phyloP scores from a whole-genome alignment of 2,329 filamentous ascomycete species.

The Chaetomium globosum region DNA sequence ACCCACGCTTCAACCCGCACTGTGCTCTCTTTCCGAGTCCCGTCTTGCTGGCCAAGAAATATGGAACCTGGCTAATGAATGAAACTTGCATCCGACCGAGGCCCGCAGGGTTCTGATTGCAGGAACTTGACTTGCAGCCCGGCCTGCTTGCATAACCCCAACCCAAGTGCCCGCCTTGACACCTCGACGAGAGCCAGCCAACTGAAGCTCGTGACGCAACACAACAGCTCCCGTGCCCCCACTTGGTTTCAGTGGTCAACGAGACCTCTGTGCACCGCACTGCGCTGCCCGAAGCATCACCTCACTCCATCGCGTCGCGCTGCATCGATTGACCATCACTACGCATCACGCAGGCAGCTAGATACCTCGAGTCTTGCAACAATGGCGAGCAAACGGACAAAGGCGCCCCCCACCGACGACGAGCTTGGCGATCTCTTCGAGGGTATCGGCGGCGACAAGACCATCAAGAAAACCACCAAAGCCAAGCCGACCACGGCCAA shows the following conservation, averaged over 20 bases:
- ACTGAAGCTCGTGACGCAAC: conserved; percentile 13
- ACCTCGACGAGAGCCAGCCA: not conserved
- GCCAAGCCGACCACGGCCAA: conserved; percentile 54
- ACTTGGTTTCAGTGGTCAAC: not conserved
- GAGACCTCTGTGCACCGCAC: not conserved
- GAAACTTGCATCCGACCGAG: not conserved
- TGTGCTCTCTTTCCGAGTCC: not conserved
- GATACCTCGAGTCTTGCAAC: conserved; percentile 30
- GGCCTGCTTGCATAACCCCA: conserved; percentile 15
- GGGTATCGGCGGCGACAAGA: conserved; percentile 58
- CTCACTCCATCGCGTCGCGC: not conserved
- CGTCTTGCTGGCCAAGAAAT: not conserved
- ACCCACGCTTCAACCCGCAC: not conserved
- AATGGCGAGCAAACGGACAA: conserved; percentile 65
- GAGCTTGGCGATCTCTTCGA: conserved; percentile 68
- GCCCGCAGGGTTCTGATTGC: not conserved
- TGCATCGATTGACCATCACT: not conserved
- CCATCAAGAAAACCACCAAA: conserved; percentile 52
- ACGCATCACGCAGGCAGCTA: not conserved
- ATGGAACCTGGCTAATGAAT: not conserved
- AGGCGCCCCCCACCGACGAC: conserved; percentile 59
- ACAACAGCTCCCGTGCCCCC: not conserved
- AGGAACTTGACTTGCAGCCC: not conserved
- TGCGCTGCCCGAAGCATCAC: not conserved
- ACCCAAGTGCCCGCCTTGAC: not conserved